phyloP scores from a whole-genome alignment of 495 filamentous ascomycete genomes.

The Gamarada debralockiae region DNA sequence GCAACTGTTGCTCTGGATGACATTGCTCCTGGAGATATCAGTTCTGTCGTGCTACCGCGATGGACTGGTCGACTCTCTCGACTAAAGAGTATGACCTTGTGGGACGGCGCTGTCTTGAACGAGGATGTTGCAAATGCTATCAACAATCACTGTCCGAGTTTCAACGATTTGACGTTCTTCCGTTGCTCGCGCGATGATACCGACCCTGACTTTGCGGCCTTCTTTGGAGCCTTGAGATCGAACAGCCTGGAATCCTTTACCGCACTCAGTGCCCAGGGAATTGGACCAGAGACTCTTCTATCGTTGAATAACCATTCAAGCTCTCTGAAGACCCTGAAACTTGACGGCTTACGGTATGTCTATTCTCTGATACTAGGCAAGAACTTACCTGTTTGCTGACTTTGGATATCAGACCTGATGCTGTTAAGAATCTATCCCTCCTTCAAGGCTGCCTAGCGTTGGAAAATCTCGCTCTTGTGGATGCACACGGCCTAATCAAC shows the following conservation, averaged over 20 bases:
- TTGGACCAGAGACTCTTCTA: constrained; percentile 51
- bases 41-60: constrained; percentile 26
- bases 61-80: constrained; percentile 35
- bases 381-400: too few relatives aligned
- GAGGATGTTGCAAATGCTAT: constrained; percentile 50
- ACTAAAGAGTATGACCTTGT: constrained; percentile 46
- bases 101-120: constrained; percentile 53
- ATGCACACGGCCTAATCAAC: constrained; percentile 30
- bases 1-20: constrained; percentile 42
- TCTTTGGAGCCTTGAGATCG: constrained; percentile 51
- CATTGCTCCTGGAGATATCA: constrained; percentile 28
- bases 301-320: constrained; percentile 54
- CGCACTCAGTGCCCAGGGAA: constrained; percentile 44
- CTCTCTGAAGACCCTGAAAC: constrained; percentile 52
- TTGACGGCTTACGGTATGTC: constrained; percentile 39
- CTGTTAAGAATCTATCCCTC: constrained; percentile 42
- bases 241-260: constrained; percentile 59
- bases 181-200: constrained; percentile 28
- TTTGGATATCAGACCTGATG: constrained; percentile 24
- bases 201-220: constrained; percentile 52
- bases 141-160: constrained; percentile 51
- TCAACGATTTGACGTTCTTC: constrained; percentile 57
- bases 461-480: constrained; percentile 48
- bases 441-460: constrained; percentile 50
- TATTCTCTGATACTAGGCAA: too few relatives aligned